Percentiles rank a stretch among this genome's conserved stretches.
These are phyloP conservation scores for Spongospora subterranea DNA, from an alignment of 208 protist genomes.

Conservation along the genomic window DNA sequence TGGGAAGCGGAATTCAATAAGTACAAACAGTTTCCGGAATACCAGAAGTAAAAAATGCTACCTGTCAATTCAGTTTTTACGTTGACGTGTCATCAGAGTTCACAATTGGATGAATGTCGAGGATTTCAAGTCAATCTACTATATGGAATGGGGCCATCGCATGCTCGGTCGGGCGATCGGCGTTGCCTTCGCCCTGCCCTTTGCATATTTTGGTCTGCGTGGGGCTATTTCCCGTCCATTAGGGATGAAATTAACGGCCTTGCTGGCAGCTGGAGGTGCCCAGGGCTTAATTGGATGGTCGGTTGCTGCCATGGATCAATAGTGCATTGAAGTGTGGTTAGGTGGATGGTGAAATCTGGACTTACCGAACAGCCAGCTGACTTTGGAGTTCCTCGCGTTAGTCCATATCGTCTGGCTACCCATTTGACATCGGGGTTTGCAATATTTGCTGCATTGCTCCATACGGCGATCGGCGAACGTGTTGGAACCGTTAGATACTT, in stretches of 20 bases:
- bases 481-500: not conserved
- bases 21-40: slow-evolving; percentile 66
- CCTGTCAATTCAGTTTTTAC: not conserved
- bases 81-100: not conserved
- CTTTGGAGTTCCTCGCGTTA: slow-evolving; percentile 56
- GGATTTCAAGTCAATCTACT: slow-evolving; percentile 65
- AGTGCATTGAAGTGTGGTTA: not conserved
- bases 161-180: slow-evolving; percentile 60
- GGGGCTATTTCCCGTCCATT: slow-evolving; percentile 40
- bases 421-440: slow-evolving; percentile 59
- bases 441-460: slow-evolving; percentile 52
- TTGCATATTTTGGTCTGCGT: slow-evolving; percentile 10
- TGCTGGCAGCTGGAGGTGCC: slow-evolving; percentile 21
- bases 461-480: not conserved
- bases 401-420: slow-evolving; percentile 63
- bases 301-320: not conserved
- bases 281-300: slow-evolving; percentile 46
- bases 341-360: slow-evolving; percentile 65
- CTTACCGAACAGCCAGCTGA: not conserved
- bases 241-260: not conserved
- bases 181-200: slow-evolving; percentile 60
- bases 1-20: slow-evolving; percentile 61
- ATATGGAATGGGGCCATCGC: slow-evolving; percentile 61
- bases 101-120: slow-evolving; percentile 27
- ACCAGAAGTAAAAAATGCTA: slow-evolving; percentile 39